Base-by-base conservation (phyloP, 306 rosid species). In the Begonia loranthoides region DNA sequence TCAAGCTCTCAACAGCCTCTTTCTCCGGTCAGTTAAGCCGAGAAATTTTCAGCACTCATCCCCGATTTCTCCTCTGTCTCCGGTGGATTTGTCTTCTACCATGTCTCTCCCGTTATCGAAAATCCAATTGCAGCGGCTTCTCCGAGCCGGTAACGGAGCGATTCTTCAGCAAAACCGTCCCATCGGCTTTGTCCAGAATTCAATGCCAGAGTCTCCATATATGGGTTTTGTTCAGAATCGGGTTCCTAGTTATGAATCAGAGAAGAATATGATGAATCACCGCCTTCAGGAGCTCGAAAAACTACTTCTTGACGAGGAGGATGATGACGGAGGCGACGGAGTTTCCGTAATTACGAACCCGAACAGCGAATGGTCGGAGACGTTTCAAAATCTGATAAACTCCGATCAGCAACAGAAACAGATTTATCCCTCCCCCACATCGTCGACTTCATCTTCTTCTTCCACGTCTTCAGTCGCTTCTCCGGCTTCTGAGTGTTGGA, bases 281-380 rank as follows among this genome's bases (percentile, higher is more conserved):
- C 61, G 73, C 33, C 78, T 90, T 22, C 86, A 52, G 58, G 95
- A 86, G 61, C 58, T 90, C 57, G 99, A 82, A 56, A 90, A 90
- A 13, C 90, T 90, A 41, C 68, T 86, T 7, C 92, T 85, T 39
- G 95, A 90, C 16, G 15, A 43, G 2, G 94, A 87, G 0, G 87
- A 75, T 2, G 75, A 60, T 0, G 76, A 73, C 4, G 94, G 59
- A 61, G 79, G 49, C 12, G 96, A 87, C 51, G 70, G 76, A 8
- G 76, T 51, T 1, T 80, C 90, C 9, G 90, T 51, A 15, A 76
- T 83, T 15, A 80, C 96, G 4, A 70, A 44, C 10, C 34, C 63
- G 14, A 61, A 52, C 49, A 79, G 58, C 58, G 87, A 71, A 59
- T 87, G 94, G 94, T 73, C 90, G 1, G 88, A 86, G 43, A 77